These are phyloP conservation scores for Sclerotinia glacialis DNA, from an alignment of 2,329 filamentous ascomycete species.

Conservation along the genomic window DNA sequence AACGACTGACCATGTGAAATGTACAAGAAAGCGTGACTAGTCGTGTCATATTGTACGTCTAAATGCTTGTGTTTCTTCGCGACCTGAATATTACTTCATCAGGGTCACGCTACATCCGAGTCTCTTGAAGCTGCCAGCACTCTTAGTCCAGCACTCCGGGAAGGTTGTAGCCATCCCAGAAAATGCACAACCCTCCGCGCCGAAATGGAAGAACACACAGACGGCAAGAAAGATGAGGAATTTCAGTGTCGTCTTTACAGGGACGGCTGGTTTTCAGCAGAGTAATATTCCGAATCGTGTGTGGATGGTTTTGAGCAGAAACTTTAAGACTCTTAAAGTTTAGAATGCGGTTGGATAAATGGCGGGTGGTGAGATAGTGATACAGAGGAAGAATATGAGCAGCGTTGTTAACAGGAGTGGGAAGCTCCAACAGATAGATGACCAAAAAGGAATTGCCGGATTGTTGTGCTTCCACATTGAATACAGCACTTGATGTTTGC, in stretches of 20 bases:
- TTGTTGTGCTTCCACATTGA: too few species aligned
- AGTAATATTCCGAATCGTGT: not conserved
- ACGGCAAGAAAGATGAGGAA: not conserved
- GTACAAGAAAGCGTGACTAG: too few species aligned
- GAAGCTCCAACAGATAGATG: too few species aligned
- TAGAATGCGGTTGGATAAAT: not conserved
- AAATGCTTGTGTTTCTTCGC: too few species aligned
- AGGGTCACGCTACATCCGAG: not conserved
- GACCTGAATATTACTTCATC: not conserved
- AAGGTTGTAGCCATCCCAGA: not conserved
- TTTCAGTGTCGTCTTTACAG: not conserved
- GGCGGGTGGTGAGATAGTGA: too few species aligned
- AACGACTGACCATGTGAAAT: too few species aligned
- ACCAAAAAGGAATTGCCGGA: too few species aligned
- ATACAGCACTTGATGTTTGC: too few species aligned
- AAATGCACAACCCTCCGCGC: not conserved
- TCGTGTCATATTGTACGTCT: too few species aligned
- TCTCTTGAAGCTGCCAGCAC: too few species aligned
- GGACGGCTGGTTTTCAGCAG: not conserved
- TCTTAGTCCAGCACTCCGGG: not conserved
- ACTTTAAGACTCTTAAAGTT: not conserved
- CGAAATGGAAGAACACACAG: not conserved
- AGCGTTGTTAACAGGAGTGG: not conserved
- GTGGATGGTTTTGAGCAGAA: not conserved
- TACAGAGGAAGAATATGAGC: not conserved